Evolutionary conservation across 139 green algal genomes (phyloP), one percentile per base, ranked within the genome.

Genomic region (Haematococcus lacustris): DNA sequence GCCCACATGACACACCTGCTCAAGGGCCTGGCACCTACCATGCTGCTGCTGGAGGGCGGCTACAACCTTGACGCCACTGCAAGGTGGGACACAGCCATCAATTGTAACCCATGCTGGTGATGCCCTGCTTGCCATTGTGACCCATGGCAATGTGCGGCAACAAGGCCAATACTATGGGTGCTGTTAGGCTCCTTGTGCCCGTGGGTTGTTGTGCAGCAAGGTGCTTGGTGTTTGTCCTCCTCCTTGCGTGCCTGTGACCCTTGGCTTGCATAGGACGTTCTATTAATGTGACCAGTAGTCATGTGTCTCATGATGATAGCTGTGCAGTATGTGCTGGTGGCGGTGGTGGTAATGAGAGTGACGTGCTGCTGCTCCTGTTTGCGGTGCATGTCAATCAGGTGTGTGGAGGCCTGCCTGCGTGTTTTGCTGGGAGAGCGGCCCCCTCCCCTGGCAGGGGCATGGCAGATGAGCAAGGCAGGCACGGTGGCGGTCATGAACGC

Each of bases 1-100:
- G 85, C 69, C 1, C 83, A 89, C 62, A 82, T 92, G 71, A 89
- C 85, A 2, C 73, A 81, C 25, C 51, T 89, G 74, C 89, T 93
- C 62, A 62, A 72, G 60, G 74, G 79, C 1, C 57, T 91, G 66
- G 87, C 79, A 2, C 80, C 84, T 2, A 51, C 78, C 1, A 53
- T 84, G 25, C 66, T 92, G 70, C 13, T 87, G 66, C 70, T 87
- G 34, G 82, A 87, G 76, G 87, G 87, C 21, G 87, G 87, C 73
- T 91, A 89, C 80, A 86, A 87, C 70, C 80, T 92, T 69, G 33
- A 51, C 4, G 76, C 76, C 38, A 88, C 82, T 2, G 78, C 89
- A 30, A 79, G 65, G 37, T 78, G 70, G 40, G 73, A 41, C 28
- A 64, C 21, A 4, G 9, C 3, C 25, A 3, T 38, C 7, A 3